These are phyloP conservation scores for Exophiala bonariae DNA, from an alignment of 2,329 filamentous ascomycete species.

Conservation along the genomic window DNA sequence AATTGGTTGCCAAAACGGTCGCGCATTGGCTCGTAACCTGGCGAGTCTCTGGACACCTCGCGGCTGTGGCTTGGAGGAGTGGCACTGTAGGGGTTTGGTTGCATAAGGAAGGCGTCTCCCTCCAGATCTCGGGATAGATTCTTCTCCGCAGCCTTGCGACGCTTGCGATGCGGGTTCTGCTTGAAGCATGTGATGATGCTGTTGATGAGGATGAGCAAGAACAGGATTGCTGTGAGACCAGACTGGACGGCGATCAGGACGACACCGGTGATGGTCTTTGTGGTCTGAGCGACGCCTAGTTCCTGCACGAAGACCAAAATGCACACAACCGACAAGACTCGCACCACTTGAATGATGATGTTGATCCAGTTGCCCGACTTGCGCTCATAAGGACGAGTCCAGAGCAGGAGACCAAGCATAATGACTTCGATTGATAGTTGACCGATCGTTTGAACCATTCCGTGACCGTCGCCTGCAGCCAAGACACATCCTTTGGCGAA, in stretches of 20 bases:
- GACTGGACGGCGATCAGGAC: constrained; percentile 91
- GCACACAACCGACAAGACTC: constrained; percentile 83
- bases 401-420: constrained; percentile 77
- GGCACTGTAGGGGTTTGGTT: constrained; percentile 40
- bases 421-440: constrained; percentile 79
- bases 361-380: constrained; percentile 91
- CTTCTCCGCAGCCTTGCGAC: constrained; percentile 89
- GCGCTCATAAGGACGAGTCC: constrained; percentile 82
- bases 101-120: constrained; percentile 60
- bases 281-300: constrained; percentile 84
- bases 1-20: constrained; percentile 13
- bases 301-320: constrained; percentile 93
- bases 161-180: constrained; percentile 86
- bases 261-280: constrained; percentile 91
- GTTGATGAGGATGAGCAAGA: constrained; percentile 86
- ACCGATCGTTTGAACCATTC: constrained; percentile 74
- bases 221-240: constrained; percentile 75
- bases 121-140: constrained; percentile 83
- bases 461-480: constrained; percentile 81
- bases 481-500: constrained; percentile 85
- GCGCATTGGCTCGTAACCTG: constrained; percentile 26
- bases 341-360: constrained; percentile 84
- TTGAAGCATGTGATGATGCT: constrained; percentile 79
- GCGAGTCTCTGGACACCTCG: constrained; percentile 15
- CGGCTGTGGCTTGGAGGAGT: constrained; percentile 11